Evolutionary conservation across 2,329 filamentous ascomycete genomes (phyloP).

Genomic region (Stemphylium lycopersici): DNA sequence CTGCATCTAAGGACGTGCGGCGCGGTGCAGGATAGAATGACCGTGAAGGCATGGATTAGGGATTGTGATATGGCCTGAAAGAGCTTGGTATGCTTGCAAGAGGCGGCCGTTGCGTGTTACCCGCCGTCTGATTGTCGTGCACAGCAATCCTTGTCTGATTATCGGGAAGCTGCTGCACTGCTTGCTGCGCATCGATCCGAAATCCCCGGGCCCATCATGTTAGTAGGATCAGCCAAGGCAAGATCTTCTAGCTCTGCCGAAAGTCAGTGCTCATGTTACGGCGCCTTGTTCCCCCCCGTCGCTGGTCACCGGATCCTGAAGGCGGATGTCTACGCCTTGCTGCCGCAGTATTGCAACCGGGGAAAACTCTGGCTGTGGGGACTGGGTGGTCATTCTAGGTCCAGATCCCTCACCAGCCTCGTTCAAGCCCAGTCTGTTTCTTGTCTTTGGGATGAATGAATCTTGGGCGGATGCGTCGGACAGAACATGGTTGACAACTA

Average conservation of each 20-base stretch:
- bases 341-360: neutral
- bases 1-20: neutral
- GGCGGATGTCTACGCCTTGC: slow-evolving; percentile 1
- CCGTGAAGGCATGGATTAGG: slow-evolving; percentile 1
- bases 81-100: slow-evolving; percentile 11
- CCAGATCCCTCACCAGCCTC: neutral
- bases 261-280: neutral
- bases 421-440: neutral
- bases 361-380: neutral
- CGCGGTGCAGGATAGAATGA: neutral
- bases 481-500: slow-evolving; percentile 19
- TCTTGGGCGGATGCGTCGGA: neutral
- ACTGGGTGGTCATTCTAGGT: neutral
- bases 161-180: slow-evolving; percentile 16
- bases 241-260: neutral
- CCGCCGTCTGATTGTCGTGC: slow-evolving; percentile 18
- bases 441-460: neutral
- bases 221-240: neutral
- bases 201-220: slow-evolving; percentile 6
- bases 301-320: neutral
- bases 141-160: slow-evolving; percentile 13
- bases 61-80: slow-evolving; percentile 3
- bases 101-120: slow-evolving; percentile 19
- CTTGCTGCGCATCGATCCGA: slow-evolving; percentile 14
- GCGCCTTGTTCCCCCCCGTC: neutral